Evolutionary conservation across 2,329 filamentous ascomycete genomes (phyloP), one percentile per base, ranked within the genome.

Genomic region (Fonsecaea multimorphosa): DNA sequence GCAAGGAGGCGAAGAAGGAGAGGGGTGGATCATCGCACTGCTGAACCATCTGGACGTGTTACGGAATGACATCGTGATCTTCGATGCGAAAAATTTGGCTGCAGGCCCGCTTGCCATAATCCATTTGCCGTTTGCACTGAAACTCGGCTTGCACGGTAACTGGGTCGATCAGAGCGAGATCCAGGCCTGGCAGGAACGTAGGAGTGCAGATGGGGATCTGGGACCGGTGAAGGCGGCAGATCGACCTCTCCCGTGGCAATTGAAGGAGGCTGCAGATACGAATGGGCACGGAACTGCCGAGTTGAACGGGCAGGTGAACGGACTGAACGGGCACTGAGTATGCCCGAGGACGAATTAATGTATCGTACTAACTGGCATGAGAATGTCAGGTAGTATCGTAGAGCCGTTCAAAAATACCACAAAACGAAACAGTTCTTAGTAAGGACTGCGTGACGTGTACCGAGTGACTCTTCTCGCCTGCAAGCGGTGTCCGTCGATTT

Each of bases 41-140:
- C 49, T 75, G 27, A 76, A 76, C 53, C 73, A 74, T 61, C 76
- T 83, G 3, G 82, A 83, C 68, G 69, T 73, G 27, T 55, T 74
- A 44, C 62, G 72, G 11, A 76, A 75, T 59, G 76, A 78, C 65
- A 69, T 78, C 22, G 68, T 75, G 44, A 73, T 78, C 14, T 70
- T 78, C 19, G 76, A 77, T 49, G 73, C 75, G 8, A 52, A 68
- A 66, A 64, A 75, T 32, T 66, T 78, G 29, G 62, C 65, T 1
- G 69, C 73, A 40, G 75, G 65, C 4, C 65, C 76, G 0, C 16
- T 75, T 9, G 76, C 76, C 1, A 68, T 73, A 0, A 70, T 78
- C n/a, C 69, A 74, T 38, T 51, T 78, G 24, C 76, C 77, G 3
- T 70, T 78, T 53, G 74, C 73, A 55, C 61, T 77, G n/a, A 70